Percentiles rank a stretch among this genome's conserved stretches.
Evolutionary conservation across 805 yeast species (phyloP).

Genomic region (Zygoascus tannicola): DNA sequence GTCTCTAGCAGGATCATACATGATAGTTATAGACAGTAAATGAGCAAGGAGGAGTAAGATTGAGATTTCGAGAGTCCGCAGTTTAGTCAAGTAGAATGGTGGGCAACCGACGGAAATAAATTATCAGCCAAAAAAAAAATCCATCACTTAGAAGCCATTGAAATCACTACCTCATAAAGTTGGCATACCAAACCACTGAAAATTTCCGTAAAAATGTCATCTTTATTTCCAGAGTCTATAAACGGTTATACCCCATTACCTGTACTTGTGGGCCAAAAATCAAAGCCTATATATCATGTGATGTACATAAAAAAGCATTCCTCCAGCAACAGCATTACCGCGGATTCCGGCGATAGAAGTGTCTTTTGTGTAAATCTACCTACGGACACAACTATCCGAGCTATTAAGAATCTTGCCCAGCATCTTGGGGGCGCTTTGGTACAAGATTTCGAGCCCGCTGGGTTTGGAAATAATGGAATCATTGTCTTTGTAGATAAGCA

Average conservation of each 20-base stretch:
- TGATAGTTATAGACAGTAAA: neutral
- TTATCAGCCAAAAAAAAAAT: neutral
- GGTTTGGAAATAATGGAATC: conserved; percentile 42
- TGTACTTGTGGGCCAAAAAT: conserved; percentile 7
- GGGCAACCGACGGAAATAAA: neutral
- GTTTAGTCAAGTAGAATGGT: neutral
- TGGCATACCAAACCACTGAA: too few relatives aligned
- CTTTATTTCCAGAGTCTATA: conserved; percentile 15
- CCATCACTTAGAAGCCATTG: neutral
- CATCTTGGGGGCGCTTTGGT: conserved; percentile 37
- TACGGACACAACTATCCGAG: conserved; percentile 42
- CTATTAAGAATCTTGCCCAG: conserved; percentile 47
- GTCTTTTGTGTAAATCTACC: conserved; percentile 78
- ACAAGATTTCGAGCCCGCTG: conserved; percentile 25
- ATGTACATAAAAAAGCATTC: conserved; percentile 17
- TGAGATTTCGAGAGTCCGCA: neutral
- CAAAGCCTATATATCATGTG: conserved; percentile 10
- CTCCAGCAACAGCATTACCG: conserved; percentile 1
- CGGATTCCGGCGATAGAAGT: conserved; percentile 34
- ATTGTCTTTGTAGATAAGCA: conserved; percentile 66
- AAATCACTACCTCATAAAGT: too few relatives aligned
- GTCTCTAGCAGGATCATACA: conserved; percentile 23
- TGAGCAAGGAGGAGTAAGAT: neutral
- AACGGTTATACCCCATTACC: conserved; percentile 20
- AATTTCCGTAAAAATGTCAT: conserved; percentile 1